phyloP scores from a whole-genome alignment of 2,329 filamentous ascomycete species.

The Nemania diffusa region DNA sequence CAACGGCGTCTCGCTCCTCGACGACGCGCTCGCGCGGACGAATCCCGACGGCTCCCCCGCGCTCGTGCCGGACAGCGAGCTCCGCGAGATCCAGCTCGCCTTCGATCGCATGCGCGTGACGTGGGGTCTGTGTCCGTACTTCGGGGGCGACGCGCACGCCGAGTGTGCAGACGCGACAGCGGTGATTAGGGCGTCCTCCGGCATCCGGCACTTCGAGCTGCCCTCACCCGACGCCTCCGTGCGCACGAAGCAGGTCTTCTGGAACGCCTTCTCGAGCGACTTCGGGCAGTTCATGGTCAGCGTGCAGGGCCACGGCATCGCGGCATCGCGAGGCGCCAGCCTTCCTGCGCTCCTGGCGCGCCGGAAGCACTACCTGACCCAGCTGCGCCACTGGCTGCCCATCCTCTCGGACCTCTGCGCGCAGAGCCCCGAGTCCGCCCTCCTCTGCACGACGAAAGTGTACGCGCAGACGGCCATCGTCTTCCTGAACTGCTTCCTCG shows the following conservation, averaged over 20 bases:
- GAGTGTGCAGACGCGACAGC: too few relatives aligned
- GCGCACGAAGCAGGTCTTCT: constrained; percentile 32
- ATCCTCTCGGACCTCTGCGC: constrained; percentile 33
- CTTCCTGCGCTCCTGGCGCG: constrained; percentile 24
- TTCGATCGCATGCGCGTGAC: constrained; percentile 40
- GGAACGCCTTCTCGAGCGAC: constrained; percentile 38
- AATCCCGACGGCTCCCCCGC: constrained; percentile 17
- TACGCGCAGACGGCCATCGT: constrained; percentile 31
- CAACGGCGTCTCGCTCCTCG: constrained; percentile 33
- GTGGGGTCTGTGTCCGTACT: constrained; percentile 42
- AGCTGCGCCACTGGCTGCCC: constrained; percentile 36
- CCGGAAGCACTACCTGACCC: constrained; percentile 30
- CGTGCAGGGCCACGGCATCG: constrained; percentile 31
- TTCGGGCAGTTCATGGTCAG: constrained; percentile 41
- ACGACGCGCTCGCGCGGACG: constrained; percentile 27
- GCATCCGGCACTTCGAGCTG: constrained; percentile 13
- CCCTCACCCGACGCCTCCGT: constrained; percentile 31
- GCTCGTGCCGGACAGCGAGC: constrained; percentile 31
- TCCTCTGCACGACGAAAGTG: constrained; percentile 35
- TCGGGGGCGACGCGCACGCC: constrained; percentile 30
- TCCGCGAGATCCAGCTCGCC: constrained; percentile 35
- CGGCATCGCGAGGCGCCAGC: neutral
- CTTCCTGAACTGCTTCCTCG: constrained; percentile 41
- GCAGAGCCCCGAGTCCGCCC: constrained; percentile 8
- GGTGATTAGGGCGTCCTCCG: too few relatives aligned